A percentile compares a stretch with the other conserved stretches of the same genome.
Conservation (phyloP, 2,329 filamentous ascomycete species). For the Piedraia hortae region DNA sequence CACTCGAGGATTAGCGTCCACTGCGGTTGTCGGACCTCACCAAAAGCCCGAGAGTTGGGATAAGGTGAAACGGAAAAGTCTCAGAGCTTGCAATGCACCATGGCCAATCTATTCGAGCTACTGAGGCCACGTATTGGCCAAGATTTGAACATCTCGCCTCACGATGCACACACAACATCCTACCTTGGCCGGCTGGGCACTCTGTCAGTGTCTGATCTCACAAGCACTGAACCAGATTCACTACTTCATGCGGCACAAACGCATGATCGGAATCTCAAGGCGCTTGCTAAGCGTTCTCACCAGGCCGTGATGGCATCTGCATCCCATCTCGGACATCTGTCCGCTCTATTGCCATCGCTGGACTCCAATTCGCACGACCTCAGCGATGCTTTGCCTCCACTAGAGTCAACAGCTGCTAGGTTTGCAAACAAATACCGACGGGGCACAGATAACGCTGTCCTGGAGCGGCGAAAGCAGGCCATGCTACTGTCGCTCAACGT, state of each 20-base stretch:
- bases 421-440: constrained; percentile 71
- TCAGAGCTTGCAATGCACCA: constrained; percentile 1
- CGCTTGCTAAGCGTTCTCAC: constrained; percentile 70
- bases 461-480: constrained; percentile 50
- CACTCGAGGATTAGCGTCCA: too few species aligned
- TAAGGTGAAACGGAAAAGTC: too few species aligned
- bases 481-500: constrained; percentile 64
- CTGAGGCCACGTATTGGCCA: constrained; percentile 34
- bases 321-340: constrained; percentile 45
- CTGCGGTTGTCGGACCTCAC: too few species aligned
- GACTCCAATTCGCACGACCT: constrained; percentile 38
- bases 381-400: constrained; percentile 41
- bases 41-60: too few species aligned
- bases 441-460: constrained; percentile 29
- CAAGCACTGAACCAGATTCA: constrained; percentile 46
- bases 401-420: constrained; percentile 49
- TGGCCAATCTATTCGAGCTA: constrained; percentile 35
- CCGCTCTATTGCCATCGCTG: constrained; percentile 42
- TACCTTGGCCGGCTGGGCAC: constrained; percentile 60
- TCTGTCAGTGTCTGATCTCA: constrained; percentile 45
- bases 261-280: constrained; percentile 56
- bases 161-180: constrained; percentile 26
- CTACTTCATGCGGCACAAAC: constrained; percentile 62
- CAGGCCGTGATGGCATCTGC: constrained; percentile 60
- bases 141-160: too few species aligned